Evolutionary conservation across 148 eudicot genomes (phyloP), one percentile per base, ranked within the genome.

Genomic region (Hydrangea macrophylla): DNA sequence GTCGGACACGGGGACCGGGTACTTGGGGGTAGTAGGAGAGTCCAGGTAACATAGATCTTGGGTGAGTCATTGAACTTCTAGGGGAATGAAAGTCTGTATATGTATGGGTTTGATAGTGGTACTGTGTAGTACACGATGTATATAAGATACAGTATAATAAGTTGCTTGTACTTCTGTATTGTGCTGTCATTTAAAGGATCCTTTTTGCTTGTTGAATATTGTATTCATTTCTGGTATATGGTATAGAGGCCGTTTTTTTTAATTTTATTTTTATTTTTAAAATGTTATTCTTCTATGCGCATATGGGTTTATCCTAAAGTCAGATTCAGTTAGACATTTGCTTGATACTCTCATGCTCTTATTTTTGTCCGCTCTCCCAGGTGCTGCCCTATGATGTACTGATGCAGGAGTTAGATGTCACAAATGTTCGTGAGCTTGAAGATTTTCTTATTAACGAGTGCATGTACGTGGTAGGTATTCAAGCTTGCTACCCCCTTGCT

Each of bases 371-470:
- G n/a, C 20, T 48, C 45, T 70, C 73, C 44, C 78, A 93, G 98
- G 92, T 90, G 55, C 80, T 93, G 36, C 88, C 98, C 6, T 93
- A 93, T 79, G 96, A 90, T 76, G 69, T 77, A 64, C 77, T 93
- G 71, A 93, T 90, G 88, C 80, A 76, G 65, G 96, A 93, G 79
- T 70, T 93, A 76, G 98, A 93, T 81, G 90, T 93, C 36, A 73
- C 84, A 58, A 93, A 90, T 83, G 98, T 93, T 12, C 98, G 97
- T 9, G 95, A 93, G 72, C 86, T 93, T 67, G 98, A 93, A 82
- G 97, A 93, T 83, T 93, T 93, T 76, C 89, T 93, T 40, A 93
- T 93, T 61, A 93, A 90, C 45, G 92, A 93, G 84, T 93, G 98
- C 89, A 93, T 93, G 96, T 93, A 90, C 78, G 86, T 82, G 97